phyloP scores from a whole-genome alignment of 176 grass and related monocot species.

The Oryza punctata region DNA sequence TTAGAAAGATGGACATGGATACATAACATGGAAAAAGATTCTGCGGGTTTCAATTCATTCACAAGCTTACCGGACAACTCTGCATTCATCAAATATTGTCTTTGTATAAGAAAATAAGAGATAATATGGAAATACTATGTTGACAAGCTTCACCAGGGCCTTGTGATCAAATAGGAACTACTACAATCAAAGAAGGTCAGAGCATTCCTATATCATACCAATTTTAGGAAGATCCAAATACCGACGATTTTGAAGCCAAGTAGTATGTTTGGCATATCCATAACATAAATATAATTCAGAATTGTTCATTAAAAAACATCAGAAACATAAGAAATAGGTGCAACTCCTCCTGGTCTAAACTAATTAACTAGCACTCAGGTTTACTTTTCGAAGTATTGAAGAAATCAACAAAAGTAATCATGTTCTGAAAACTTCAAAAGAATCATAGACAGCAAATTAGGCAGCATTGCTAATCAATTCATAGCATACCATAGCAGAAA shows the following conservation, averaged over 20 bases:
- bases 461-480: background rate
- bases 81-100: slow-evolving; percentile 7
- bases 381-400: background rate
- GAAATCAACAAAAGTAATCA: background rate
- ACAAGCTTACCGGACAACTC: background rate
- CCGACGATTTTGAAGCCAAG: slow-evolving; percentile 1
- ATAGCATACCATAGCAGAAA: background rate
- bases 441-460: background rate
- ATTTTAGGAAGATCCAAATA: background rate
- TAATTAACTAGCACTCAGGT: background rate
- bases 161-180: background rate
- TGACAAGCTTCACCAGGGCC: background rate
- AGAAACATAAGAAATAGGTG: slow-evolving; percentile 11
- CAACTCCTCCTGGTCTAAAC: slow-evolving; percentile 6
- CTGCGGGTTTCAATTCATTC: slow-evolving; percentile 10
- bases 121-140: background rate
- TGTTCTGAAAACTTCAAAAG: background rate
- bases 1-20: background rate
- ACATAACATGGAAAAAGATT: background rate
- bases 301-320: background rate
- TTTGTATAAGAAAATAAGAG: background rate
- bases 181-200: background rate
- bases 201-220: slow-evolving; percentile 6
- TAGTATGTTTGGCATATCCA: background rate
- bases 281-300: background rate